Evolutionary conservation across 768 basidiomycete species (phyloP).

Genomic region (Collybia nuda): DNA sequence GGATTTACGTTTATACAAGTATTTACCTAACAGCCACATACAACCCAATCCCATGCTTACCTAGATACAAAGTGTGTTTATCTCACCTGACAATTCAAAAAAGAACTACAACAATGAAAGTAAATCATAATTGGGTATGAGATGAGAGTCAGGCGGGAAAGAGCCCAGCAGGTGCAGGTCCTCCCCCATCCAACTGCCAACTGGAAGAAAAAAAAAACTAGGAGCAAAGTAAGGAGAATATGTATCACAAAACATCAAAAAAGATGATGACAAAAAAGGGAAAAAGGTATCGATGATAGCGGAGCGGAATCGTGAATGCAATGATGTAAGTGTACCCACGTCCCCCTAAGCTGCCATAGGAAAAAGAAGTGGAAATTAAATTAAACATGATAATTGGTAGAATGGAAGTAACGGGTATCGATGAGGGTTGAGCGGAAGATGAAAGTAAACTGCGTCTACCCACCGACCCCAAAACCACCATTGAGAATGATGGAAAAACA

Average conservation of each 20-base stretch:
- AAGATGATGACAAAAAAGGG: slow-evolving; percentile 7
- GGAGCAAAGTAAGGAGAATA: no score
- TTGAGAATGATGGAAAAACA: slow-evolving; percentile 2
- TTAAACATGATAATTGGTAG: slow-evolving; percentile 2
- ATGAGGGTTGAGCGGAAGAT: slow-evolving; percentile 20
- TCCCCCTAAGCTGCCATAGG: neutral
- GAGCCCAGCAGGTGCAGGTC: no score
- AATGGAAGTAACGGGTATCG: slow-evolving; percentile 7
- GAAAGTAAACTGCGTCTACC: neutral
- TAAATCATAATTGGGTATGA: neutral
- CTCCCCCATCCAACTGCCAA: no score
- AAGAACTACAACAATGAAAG: neutral
- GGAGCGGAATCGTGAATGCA: slow-evolving; percentile 5
- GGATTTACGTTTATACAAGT: no score
- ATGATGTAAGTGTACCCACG: neutral
- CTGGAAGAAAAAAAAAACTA: neutral
- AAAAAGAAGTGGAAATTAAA: neutral
- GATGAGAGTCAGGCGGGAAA: neutral
- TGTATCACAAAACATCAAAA: neutral
- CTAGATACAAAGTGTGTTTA: no score
- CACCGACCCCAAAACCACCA: slow-evolving; percentile 9
- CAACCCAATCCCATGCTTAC: no score
- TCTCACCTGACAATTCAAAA: no score
- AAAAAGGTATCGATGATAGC: slow-evolving; percentile 11
- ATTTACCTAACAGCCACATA: no score